Conservation (phyloP, 2,329 filamentous ascomycete species). For the Sclerotinia trifoliorum region DNA sequence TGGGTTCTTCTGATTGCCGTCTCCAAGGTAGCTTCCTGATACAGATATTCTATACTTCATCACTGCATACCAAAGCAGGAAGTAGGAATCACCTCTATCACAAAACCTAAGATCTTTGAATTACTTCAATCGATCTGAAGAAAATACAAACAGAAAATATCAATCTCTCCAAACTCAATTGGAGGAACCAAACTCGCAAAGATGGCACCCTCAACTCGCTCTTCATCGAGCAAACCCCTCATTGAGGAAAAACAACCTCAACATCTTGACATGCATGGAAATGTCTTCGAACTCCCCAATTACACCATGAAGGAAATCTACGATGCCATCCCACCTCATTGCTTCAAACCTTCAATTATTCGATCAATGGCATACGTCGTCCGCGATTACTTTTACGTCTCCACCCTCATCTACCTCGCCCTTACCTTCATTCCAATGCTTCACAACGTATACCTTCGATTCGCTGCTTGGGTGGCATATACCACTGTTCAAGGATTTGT, state of each 20-base stretch:
- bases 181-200: not conserved
- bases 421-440: constrained; percentile 55
- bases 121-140: not conserved
- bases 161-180: not conserved
- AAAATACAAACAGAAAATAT: not conserved
- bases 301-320: constrained; percentile 42
- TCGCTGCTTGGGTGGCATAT: constrained; percentile 57
- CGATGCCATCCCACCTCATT: constrained; percentile 58
- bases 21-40: not conserved
- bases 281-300: constrained; percentile 39
- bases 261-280: constrained; percentile 40
- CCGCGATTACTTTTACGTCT: constrained; percentile 55
- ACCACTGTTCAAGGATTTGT: constrained; percentile 65
- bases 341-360: constrained; percentile 58
- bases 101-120: not conserved
- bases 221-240: constrained; percentile 3
- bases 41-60: not conserved
- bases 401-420: constrained; percentile 48
- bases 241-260: constrained; percentile 37
- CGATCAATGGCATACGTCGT: constrained; percentile 57
- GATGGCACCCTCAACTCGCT: constrained; percentile 16
- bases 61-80: not conserved
- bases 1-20: not conserved
- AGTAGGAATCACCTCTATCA: not conserved
- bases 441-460: constrained; percentile 47